Percentiles rank a stretch among this genome's conserved stretches.
These are phyloP conservation scores for Ascomycota sp. DNA, from an alignment of 2,329 filamentous ascomycete species.

Conservation along the genomic window DNA sequence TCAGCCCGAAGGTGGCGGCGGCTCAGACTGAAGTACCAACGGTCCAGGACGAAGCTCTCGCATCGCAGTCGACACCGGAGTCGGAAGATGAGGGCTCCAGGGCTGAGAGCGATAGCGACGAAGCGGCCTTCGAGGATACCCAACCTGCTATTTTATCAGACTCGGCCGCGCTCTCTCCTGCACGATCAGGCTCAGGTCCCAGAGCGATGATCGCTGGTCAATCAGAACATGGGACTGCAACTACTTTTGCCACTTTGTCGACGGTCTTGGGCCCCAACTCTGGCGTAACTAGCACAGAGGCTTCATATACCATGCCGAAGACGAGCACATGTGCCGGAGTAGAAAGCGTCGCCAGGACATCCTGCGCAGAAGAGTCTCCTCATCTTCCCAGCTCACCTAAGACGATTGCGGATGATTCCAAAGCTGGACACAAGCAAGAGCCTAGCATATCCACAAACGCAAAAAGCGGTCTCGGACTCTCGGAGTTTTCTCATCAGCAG, in stretches of 20 bases:
- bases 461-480: conserved; percentile 19
- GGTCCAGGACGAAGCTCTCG: background rate
- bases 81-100: conserved; percentile 2
- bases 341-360: background rate
- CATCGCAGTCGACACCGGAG: background rate
- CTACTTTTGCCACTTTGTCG: background rate
- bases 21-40: background rate
- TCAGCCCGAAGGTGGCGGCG: background rate
- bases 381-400: conserved; percentile 3
- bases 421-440: conserved; percentile 14
- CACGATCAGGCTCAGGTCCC: background rate
- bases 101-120: conserved; percentile 14
- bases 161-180: background rate
- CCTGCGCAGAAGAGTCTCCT: conserved; percentile 2
- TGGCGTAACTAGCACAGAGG: background rate
- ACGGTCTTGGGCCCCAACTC: background rate
- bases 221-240: background rate
- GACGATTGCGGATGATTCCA: conserved; percentile 1
- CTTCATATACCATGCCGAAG: background rate
- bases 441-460: conserved; percentile 16
- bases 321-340: background rate
- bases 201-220: conserved; percentile 1
- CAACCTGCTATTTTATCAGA: conserved; percentile 7
- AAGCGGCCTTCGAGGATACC: conserved; percentile 16
- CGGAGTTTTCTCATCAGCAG: conserved; percentile 84